Evolutionary conservation across 805 yeast genomes (phyloP).

Genomic region (Metschnikowia henanensis): DNA sequence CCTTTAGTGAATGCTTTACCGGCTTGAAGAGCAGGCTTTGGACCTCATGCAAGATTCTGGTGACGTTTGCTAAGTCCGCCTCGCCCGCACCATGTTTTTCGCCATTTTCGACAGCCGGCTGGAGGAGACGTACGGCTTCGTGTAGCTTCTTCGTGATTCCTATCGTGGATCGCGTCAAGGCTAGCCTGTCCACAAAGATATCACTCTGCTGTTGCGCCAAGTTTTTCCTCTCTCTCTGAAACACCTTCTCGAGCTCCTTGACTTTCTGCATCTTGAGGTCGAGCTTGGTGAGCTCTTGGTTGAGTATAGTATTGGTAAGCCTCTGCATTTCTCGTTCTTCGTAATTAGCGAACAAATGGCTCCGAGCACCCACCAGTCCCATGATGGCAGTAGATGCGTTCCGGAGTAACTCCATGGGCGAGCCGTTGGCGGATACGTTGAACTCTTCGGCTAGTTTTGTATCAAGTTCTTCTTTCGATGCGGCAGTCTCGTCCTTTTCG

Average conservation of each 20-base stretch:
- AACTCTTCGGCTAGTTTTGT: slow-evolving; percentile 12
- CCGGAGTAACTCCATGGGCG: slow-evolving; percentile 34
- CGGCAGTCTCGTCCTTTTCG: slow-evolving; percentile 1
- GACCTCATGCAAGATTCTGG: slow-evolving; percentile 30
- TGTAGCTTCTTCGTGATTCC: slow-evolving; percentile 48
- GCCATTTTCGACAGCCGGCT: slow-evolving; percentile 11
- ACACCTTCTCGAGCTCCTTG: slow-evolving; percentile 59
- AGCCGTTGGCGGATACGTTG: slow-evolving; percentile 1
- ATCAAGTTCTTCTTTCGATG: slow-evolving; percentile 9
- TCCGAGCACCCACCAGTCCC: slow-evolving; percentile 74
- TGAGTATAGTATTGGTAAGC: slow-evolving; percentile 55
- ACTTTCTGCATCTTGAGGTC: slow-evolving; percentile 63
- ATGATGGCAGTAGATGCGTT: slow-evolving; percentile 71
- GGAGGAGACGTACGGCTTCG: slow-evolving; percentile 27
- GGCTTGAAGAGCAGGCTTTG: slow-evolving; percentile 37
- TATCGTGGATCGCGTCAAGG: slow-evolving; percentile 61
- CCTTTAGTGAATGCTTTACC: slow-evolving; percentile 24
- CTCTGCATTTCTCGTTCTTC: slow-evolving; percentile 79
- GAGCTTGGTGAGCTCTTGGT: slow-evolving; percentile 61
- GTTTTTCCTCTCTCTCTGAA: slow-evolving; percentile 62
- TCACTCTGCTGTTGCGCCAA: slow-evolving; percentile 66
- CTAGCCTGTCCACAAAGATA: slow-evolving; percentile 60
- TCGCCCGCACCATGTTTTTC: slow-evolving; percentile 9
- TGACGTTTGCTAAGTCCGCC: slow-evolving; percentile 11
- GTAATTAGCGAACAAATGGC: slow-evolving; percentile 75